Conservation (phyloP, 2,329 filamentous ascomycete genomes). For the Pleochaeta shiraiana region DNA sequence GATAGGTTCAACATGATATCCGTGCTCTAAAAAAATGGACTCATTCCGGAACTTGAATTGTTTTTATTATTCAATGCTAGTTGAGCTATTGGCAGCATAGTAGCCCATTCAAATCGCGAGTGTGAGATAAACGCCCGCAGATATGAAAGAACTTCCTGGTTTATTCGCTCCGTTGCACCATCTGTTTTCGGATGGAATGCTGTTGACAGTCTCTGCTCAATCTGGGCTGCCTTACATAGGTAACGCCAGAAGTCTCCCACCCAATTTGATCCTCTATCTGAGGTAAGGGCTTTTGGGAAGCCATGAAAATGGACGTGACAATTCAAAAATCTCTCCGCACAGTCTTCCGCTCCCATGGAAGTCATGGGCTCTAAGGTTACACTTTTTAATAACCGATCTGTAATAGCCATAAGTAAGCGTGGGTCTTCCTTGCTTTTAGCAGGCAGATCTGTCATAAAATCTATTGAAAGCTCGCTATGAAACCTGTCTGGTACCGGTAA, state of each 20-base stretch:
- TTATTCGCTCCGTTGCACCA: neutral
- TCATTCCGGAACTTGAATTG: neutral
- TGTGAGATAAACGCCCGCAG: neutral
- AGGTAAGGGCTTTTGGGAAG: neutral
- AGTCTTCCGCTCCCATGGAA: too few relatives aligned
- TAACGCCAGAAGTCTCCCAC: too few relatives aligned
- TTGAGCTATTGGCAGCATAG: neutral
- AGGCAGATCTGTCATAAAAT: too few relatives aligned
- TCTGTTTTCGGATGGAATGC: too few relatives aligned
- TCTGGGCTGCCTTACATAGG: too few relatives aligned
- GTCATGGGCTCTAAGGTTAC: too few relatives aligned
- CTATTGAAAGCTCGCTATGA: too few relatives aligned
- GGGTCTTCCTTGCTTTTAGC: neutral
- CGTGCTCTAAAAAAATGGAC: neutral
- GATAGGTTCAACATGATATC: neutral
- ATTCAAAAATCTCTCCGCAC: neutral
- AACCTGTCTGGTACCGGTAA: too few relatives aligned
- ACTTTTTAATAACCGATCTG: neutral
- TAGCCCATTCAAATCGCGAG: neutral
- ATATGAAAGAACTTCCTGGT: neutral
- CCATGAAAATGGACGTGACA: neutral
- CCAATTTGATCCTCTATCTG: neutral
- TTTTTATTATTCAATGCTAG: neutral
- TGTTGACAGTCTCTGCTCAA: too few relatives aligned
- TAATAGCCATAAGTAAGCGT: neutral